Percentiles rank a stretch among this genome's conserved stretches.
Evolutionary conservation across 805 yeast genomes (phyloP).

Genomic region (Starmerella bacillaris): DNA sequence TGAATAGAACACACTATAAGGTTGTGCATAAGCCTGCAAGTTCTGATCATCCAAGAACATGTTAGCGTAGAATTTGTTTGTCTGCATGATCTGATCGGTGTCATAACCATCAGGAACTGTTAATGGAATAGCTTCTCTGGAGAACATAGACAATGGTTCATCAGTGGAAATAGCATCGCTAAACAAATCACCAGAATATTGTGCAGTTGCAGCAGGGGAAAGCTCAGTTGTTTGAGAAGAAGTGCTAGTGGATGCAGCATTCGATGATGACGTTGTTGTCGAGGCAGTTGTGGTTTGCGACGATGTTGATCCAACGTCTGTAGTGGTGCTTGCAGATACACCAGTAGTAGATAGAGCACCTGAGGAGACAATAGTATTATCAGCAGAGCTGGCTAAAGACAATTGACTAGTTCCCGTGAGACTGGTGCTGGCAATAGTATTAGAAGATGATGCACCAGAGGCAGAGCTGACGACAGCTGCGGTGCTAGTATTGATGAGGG

Average conservation of each 20-base stretch:
- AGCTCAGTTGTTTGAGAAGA: conserved; percentile 4
- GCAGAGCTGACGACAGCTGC: conserved; percentile 2
- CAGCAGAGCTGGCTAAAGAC: conserved; percentile 1
- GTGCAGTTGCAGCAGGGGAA: conserved; percentile 13
- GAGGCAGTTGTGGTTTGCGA: not conserved
- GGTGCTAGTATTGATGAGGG: not conserved
- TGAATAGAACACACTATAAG: conserved; percentile 47
- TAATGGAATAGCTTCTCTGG: conserved; percentile 30
- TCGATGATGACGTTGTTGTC: not conserved
- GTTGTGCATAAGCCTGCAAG: conserved; percentile 42
- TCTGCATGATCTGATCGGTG: conserved; percentile 35
- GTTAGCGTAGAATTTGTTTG: conserved; percentile 64
- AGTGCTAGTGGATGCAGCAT: conserved; percentile 1
- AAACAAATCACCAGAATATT: conserved; percentile 30
- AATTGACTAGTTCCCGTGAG: too few species aligned
- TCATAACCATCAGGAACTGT: conserved; percentile 32
- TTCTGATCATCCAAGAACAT: conserved; percentile 38
- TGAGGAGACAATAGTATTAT: not conserved
- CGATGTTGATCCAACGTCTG: not conserved
- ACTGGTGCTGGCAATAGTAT: not conserved
- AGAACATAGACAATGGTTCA: conserved; percentile 32
- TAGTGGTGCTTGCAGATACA: not conserved
- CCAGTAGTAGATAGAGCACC: not conserved
- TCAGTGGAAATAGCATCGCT: conserved; percentile 29
- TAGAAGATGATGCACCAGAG: not conserved